A percentile compares a stretch with the other conserved stretches of the same genome.
phyloP scores from a whole-genome alignment of 139 green algal genomes.

The Volvox reticuliferus region DNA sequence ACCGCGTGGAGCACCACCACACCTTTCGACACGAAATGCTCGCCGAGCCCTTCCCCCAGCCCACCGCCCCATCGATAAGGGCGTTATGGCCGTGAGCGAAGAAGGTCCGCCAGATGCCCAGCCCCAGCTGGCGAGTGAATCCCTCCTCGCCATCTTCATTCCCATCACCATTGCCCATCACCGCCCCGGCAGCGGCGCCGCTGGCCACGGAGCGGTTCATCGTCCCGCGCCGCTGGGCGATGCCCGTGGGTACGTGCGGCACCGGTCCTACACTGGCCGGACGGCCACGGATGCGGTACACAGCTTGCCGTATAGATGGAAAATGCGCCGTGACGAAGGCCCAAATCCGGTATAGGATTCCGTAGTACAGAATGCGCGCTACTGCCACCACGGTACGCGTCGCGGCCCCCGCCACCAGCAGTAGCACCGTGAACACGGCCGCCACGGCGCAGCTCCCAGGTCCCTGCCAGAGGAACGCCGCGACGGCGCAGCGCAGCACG shows the following conservation, averaged over 20 bases:
- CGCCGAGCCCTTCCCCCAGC: neutral
- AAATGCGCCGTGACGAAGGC: neutral
- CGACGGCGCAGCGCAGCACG: neutral
- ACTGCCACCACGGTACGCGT: neutral
- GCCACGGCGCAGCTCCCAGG: neutral
- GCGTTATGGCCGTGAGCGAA: neutral
- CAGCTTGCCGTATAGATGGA: neutral
- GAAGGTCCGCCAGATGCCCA: neutral
- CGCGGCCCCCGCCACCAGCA: neutral
- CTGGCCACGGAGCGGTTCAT: no score
- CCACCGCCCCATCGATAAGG: neutral
- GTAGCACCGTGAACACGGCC: neutral
- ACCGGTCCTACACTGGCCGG: neutral
- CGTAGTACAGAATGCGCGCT: neutral
- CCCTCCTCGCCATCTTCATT: neutral
- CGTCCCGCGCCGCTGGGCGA: neutral
- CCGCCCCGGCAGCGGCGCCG: no score
- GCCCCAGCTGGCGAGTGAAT: neutral
- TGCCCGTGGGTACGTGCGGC: neutral
- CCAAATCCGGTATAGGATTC: neutral
- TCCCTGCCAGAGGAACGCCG: neutral
- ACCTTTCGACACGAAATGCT: constrained; percentile 24
- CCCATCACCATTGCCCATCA: neutral
- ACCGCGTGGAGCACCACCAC: neutral
- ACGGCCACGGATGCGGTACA: neutral